Evolutionary conservation across 192 early-diverging fungal genomes (phyloP).

Genomic region (Linnemannia hyalina): DNA sequence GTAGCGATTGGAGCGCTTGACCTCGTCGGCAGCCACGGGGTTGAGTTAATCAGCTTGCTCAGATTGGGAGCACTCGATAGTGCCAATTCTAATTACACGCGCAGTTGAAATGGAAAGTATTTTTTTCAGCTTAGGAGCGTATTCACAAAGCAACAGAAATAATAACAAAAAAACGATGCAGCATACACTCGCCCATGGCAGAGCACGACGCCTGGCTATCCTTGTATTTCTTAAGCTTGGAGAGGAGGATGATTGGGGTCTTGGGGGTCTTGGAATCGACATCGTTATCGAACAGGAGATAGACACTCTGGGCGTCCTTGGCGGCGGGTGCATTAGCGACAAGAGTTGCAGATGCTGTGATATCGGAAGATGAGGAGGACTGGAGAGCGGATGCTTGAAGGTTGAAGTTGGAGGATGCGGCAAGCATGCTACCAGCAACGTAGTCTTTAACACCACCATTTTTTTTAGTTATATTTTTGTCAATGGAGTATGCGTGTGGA

Average conservation of each 20-base stretch:
- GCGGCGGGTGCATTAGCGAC: slow-evolving; percentile 20
- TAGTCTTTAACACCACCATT: background rate
- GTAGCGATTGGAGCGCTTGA: background rate
- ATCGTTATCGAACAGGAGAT: slow-evolving; percentile 40
- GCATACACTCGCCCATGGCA: slow-evolving; percentile 31
- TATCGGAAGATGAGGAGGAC: background rate
- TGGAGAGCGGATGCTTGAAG: background rate
- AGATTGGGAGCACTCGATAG: background rate
- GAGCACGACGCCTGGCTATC: slow-evolving; percentile 8
- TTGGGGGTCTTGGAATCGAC: slow-evolving; percentile 32
- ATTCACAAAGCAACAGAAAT: background rate
- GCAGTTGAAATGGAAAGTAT: background rate
- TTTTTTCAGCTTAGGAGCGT: background rate
- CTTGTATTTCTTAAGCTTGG: slow-evolving; percentile 21
- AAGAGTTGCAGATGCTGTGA: background rate
- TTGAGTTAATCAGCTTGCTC: slow-evolving; percentile 7
- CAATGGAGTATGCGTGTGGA: too few species aligned
- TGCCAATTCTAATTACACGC: background rate
- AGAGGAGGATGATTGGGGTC: slow-evolving; percentile 29
- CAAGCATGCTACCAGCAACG: background rate
- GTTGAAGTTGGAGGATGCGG: background rate
- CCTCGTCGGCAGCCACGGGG: slow-evolving; percentile 17
- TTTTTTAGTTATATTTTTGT: background rate
- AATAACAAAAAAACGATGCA: background rate
- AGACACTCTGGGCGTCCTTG: slow-evolving; percentile 7